Percentiles rank a stretch among this genome's conserved stretches.
Evolutionary conservation across 2,329 filamentous ascomycete species (phyloP).

Genomic region (Cryphonectria japonica): DNA sequence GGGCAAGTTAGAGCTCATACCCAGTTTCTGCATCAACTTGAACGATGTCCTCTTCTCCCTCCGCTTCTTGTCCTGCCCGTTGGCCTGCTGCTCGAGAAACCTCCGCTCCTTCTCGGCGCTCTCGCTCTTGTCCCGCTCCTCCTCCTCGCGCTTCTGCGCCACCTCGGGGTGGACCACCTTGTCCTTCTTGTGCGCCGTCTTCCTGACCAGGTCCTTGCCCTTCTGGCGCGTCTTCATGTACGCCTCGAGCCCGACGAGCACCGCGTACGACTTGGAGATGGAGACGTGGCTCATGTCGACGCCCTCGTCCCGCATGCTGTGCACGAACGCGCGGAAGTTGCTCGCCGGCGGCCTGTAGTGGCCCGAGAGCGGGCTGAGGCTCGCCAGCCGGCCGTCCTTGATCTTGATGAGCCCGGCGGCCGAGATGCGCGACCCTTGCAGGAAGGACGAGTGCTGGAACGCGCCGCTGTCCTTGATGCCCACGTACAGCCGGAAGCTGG

Average conservation of each 20-base stretch:
- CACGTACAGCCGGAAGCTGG: slow-evolving; percentile 81
- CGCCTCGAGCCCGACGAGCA: slow-evolving; percentile 80
- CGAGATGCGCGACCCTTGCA: slow-evolving; percentile 79
- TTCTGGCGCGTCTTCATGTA: slow-evolving; percentile 72
- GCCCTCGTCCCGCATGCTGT: slow-evolving; percentile 69
- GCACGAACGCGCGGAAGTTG: slow-evolving; percentile 83
- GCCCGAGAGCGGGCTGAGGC: slow-evolving; percentile 72
- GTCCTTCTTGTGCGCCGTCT: slow-evolving; percentile 57
- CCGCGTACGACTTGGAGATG: slow-evolving; percentile 80
- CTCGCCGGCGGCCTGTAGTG: slow-evolving; percentile 84
- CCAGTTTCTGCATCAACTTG: slow-evolving; percentile 47
- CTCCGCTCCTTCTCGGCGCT: slow-evolving; percentile 57
- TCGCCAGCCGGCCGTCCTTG: slow-evolving; percentile 76
- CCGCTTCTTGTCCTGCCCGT: slow-evolving; percentile 37
- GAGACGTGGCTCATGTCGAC: slow-evolving; percentile 80
- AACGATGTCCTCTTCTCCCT: slow-evolving; percentile 35
- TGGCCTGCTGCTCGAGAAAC: slow-evolving; percentile 45
- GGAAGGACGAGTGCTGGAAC: slow-evolving; percentile 90
- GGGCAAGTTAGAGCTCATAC: slow-evolving; percentile 38
- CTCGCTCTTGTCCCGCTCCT: slow-evolving; percentile 62
- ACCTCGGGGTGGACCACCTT: slow-evolving; percentile 66
- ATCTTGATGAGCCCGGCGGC: slow-evolving; percentile 86
- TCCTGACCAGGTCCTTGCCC: slow-evolving; percentile 59
- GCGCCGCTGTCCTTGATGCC: slow-evolving; percentile 87
- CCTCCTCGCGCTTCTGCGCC: slow-evolving; percentile 59